A percentile compares a stretch with the other conserved stretches of the same genome.
These are phyloP conservation scores for Curvularia spicifera DNA, from an alignment of 2,329 filamentous ascomycete species.

Conservation along the genomic window DNA sequence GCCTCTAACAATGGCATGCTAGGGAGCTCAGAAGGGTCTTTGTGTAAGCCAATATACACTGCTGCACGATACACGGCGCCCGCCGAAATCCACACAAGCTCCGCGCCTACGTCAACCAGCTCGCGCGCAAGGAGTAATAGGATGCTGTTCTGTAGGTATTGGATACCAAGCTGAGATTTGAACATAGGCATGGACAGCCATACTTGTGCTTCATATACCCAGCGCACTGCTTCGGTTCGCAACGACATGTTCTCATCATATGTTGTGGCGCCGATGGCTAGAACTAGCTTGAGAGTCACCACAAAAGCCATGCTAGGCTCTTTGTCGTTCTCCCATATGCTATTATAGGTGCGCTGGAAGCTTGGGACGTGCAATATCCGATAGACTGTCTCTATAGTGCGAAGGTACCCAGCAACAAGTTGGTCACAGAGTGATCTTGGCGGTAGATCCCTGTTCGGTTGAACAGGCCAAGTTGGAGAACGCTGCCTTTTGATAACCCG, in stretches of 20 bases:
- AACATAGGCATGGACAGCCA: slow-evolving; percentile 62
- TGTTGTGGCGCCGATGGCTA: slow-evolving; percentile 62
- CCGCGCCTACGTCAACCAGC: slow-evolving; percentile 42
- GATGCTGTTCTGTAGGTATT: slow-evolving; percentile 57
- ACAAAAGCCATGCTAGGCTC: slow-evolving; percentile 55
- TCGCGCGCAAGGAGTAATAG: slow-evolving; percentile 51
- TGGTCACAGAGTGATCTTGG: slow-evolving; percentile 54
- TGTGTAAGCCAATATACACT: slow-evolving; percentile 52
- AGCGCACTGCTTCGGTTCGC: slow-evolving; percentile 58
- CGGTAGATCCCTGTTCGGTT: slow-evolving; percentile 56
- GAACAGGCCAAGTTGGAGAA: slow-evolving; percentile 57
- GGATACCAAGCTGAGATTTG: slow-evolving; percentile 60
- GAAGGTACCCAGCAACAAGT: slow-evolving; percentile 59
- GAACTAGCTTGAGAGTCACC: slow-evolving; percentile 63
- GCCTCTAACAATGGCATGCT: slow-evolving; percentile 27
- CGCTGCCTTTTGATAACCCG: slow-evolving; percentile 60
- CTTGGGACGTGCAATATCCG: slow-evolving; percentile 61
- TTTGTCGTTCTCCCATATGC: slow-evolving; percentile 53
- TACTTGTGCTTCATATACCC: slow-evolving; percentile 64
- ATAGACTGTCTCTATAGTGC: slow-evolving; percentile 56
- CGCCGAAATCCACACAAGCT: slow-evolving; percentile 49
- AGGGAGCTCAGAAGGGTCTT: slow-evolving; percentile 47
- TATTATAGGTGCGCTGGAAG: slow-evolving; percentile 59
- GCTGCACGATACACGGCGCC: slow-evolving; percentile 50
- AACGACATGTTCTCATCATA: slow-evolving; percentile 61